These are phyloP conservation scores for Saccharomycopsis javanensis DNA, from an alignment of 805 yeast genomes.

Conservation along the genomic window DNA sequence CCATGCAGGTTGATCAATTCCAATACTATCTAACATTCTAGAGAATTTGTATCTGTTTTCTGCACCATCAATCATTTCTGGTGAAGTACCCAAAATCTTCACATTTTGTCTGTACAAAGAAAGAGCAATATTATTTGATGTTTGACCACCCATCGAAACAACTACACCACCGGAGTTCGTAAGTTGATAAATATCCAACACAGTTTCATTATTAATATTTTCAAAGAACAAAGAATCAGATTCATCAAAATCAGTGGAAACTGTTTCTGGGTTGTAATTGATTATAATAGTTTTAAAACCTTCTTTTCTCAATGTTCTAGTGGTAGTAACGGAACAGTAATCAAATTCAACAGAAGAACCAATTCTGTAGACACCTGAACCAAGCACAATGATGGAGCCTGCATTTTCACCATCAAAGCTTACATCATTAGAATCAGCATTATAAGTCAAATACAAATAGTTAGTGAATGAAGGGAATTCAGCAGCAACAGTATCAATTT, in stretches of 20 bases:
- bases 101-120: slow-evolving; percentile 89
- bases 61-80: slow-evolving; percentile 97
- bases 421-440: slow-evolving; percentile 81
- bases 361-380: slow-evolving; percentile 97
- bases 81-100: slow-evolving; percentile 92
- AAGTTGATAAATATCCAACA: slow-evolving; percentile 86
- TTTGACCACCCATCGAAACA: slow-evolving; percentile 98
- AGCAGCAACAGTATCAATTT: slow-evolving; percentile 97
- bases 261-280: slow-evolving; percentile 97
- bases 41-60: slow-evolving; percentile 97
- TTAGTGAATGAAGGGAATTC: slow-evolving; percentile 97
- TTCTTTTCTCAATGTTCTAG: slow-evolving; percentile 80
- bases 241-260: slow-evolving; percentile 97
- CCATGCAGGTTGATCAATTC: slow-evolving; percentile 99
- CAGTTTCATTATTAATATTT: slow-evolving; percentile 88
- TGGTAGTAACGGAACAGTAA: slow-evolving; percentile 98
- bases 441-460: slow-evolving; percentile 89
- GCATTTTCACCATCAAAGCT: slow-evolving; percentile 53
- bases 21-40: slow-evolving; percentile 91
- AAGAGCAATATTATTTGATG: slow-evolving; percentile 92
- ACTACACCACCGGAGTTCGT: slow-evolving; percentile 89
- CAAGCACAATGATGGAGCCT: slow-evolving; percentile 89
- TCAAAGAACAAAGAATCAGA: slow-evolving; percentile 95
- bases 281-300: slow-evolving; percentile 91
- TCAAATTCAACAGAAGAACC: slow-evolving; percentile 98